phyloP scores from a whole-genome alignment of 2,329 filamentous ascomycete species.

The Geosmithia flava region DNA sequence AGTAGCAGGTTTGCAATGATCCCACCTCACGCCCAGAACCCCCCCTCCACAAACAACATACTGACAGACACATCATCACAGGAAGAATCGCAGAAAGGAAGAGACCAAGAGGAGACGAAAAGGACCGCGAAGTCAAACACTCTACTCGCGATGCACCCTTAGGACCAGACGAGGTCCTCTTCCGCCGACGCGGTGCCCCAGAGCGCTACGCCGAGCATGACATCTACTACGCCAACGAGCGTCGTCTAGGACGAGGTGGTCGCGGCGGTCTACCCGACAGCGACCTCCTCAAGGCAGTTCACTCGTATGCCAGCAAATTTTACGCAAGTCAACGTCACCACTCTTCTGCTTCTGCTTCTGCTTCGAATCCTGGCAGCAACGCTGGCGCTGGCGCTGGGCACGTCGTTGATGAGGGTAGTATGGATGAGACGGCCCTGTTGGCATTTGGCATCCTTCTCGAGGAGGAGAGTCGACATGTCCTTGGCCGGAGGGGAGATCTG shows the following conservation, averaged over 20 bases:
- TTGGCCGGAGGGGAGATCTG: conserved; percentile 56
- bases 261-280: conserved; percentile 48
- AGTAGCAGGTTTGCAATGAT: conserved; percentile 44
- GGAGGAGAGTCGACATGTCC: conserved; percentile 47
- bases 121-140: conserved; percentile 8
- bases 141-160: conserved; percentile 18
- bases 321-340: conserved; percentile 27
- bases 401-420: conserved; percentile 41
- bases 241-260: conserved; percentile 30
- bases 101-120: conserved; percentile 2
- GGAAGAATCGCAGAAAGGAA: conserved; percentile 1
- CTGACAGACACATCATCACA: background rate
- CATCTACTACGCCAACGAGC: conserved; percentile 54
- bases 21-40: background rate
- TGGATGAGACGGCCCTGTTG: conserved; percentile 69
- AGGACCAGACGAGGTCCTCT: conserved; percentile 60
- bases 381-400: conserved; percentile 6
- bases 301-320: conserved; percentile 55
- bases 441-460: conserved; percentile 66
- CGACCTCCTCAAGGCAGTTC: conserved; percentile 56
- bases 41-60: conserved; percentile 3
- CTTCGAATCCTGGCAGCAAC: background rate
- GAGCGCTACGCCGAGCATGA: conserved; percentile 58
- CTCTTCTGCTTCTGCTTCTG: too few species aligned
- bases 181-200: conserved; percentile 51